Evolutionary conservation across 805 yeast genomes (phyloP).

Genomic region (Ogataea glucozyma): DNA sequence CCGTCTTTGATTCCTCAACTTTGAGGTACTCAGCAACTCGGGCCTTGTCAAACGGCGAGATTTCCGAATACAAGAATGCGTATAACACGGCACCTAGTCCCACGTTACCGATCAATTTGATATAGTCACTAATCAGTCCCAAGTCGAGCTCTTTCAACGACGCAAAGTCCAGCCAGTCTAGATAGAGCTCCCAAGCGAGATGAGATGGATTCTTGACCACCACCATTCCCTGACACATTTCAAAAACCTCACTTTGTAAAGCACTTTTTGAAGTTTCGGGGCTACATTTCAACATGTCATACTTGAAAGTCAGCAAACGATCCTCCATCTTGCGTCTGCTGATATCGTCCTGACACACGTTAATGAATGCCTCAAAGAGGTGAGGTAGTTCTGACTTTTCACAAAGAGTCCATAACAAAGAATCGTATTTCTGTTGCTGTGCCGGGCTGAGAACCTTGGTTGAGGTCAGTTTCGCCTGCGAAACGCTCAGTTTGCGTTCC

Average conservation of each 20-base stretch:
- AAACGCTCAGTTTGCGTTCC: constrained; percentile 40
- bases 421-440: constrained; percentile 40
- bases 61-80: constrained; percentile 65
- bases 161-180: constrained; percentile 69
- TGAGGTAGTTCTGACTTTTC: constrained; percentile 50
- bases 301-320: constrained; percentile 55
- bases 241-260: constrained; percentile 46
- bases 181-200: constrained; percentile 69
- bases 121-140: constrained; percentile 48
- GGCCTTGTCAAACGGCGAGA: constrained; percentile 57
- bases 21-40: constrained; percentile 28
- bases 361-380: constrained; percentile 57
- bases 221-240: constrained; percentile 71
- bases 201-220: constrained; percentile 60
- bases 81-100: constrained; percentile 61
- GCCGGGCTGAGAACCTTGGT: constrained; percentile 45
- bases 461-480: constrained; percentile 50
- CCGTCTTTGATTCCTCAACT: constrained; percentile 12
- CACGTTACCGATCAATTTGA: constrained; percentile 55
- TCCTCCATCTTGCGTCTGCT: constrained; percentile 61
- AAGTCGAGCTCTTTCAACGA: constrained; percentile 51
- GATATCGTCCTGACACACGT: constrained; percentile 58
- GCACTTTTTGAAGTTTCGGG: constrained; percentile 46
- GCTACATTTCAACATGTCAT: constrained; percentile 51
- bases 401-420: constrained; percentile 48